phyloP scores from a whole-genome alignment of 495 filamentous ascomycete genomes.

The Astrothelium macrocarpum region DNA sequence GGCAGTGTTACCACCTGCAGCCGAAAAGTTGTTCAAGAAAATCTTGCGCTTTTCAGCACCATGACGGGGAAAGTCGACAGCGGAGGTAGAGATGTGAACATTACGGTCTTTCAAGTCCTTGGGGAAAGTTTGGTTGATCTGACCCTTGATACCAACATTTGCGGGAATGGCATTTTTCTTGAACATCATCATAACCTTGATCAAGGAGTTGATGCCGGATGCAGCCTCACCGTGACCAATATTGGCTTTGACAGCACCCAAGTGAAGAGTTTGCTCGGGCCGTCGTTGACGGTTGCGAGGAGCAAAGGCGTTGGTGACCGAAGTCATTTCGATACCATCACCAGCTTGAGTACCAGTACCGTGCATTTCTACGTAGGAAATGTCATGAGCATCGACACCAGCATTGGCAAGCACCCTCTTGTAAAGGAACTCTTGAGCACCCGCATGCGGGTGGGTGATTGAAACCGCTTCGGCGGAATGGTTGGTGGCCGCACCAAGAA shows the following conservation, averaged over 20 bases:
- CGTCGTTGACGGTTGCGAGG: slow-evolving; percentile 55
- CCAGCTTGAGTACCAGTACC: slow-evolving; percentile 40
- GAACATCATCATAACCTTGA: slow-evolving; percentile 85
- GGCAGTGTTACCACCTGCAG: slow-evolving; percentile 37
- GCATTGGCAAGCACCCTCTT: slow-evolving; percentile 36
- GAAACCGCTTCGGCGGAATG: slow-evolving; percentile 37
- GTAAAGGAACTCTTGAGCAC: slow-evolving; percentile 38
- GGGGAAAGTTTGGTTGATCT: slow-evolving; percentile 74
- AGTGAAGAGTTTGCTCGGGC: slow-evolving; percentile 59
- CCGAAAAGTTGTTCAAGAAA: slow-evolving; percentile 42
- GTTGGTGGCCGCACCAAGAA: slow-evolving; percentile 36
- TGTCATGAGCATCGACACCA: slow-evolving; percentile 40
- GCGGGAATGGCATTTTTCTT: slow-evolving; percentile 73
- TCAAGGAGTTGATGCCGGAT: slow-evolving; percentile 70
- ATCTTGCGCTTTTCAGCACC: slow-evolving; percentile 54
- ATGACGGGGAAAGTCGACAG: slow-evolving; percentile 53
- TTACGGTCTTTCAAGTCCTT: slow-evolving; percentile 63
- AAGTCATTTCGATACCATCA: slow-evolving; percentile 38
- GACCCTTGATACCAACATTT: slow-evolving; percentile 78
- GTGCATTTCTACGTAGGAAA: slow-evolving; percentile 47
- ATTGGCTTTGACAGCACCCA: slow-evolving; percentile 83
- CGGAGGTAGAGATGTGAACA: slow-evolving; percentile 55
- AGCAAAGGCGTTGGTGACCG: slow-evolving; percentile 64
- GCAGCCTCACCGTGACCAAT: slow-evolving; percentile 85
- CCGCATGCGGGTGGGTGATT: slow-evolving; percentile 41